Evolutionary conservation across 192 early-diverging fungal genomes (phyloP), one percentile per base, ranked within the genome.

Genomic region (Pilaira anomala): DNA sequence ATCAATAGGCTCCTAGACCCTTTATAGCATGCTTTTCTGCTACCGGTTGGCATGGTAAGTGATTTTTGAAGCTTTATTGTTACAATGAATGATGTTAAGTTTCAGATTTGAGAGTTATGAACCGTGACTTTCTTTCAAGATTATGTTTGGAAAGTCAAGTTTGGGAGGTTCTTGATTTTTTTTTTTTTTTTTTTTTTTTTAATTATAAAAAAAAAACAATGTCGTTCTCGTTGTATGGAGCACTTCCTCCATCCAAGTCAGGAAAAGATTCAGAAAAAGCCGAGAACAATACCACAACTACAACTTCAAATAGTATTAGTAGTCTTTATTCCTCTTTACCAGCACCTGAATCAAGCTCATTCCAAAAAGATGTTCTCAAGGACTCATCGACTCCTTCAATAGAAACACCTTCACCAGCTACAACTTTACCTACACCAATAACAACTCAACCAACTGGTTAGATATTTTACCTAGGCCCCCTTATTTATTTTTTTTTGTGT

Each of bases 171-270:
- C n/a, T n/a, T n/a, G n/a, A n/a, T n/a, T n/a, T n/a, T n/a, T n/a
- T n/a, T n/a, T n/a, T n/a, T n/a, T n/a, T n/a, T n/a, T n/a, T n/a
- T n/a, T n/a, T n/a, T n/a, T n/a, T n/a, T n/a, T n/a, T n/a, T n/a
- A n/a, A n/a, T n/a, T n/a, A n/a, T n/a, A n/a, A n/a, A n/a, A n/a
- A n/a, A n/a, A n/a, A n/a, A n/a, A n/a, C n/a, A n/a, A 67, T 67
- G 66, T 67, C 66, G 18, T 67, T 67, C 22, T 67, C 66, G 12
- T 46, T 67, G 18, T 67, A 60, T 49, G 58, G 66, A 13, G 56
- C 58, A 29, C 50, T 60, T 33, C 58, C 66, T 6, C 58, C 57
- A 33, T 60, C 66, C 11, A 67, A 60, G 26, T 52, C 66, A 19
- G 48, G 29, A 41, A 67, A 67, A 11, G 41, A 58, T 4, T 30